Evolutionary conservation across 768 basidiomycete species (phyloP).

Genomic region (Austroboletus eburneus): DNA sequence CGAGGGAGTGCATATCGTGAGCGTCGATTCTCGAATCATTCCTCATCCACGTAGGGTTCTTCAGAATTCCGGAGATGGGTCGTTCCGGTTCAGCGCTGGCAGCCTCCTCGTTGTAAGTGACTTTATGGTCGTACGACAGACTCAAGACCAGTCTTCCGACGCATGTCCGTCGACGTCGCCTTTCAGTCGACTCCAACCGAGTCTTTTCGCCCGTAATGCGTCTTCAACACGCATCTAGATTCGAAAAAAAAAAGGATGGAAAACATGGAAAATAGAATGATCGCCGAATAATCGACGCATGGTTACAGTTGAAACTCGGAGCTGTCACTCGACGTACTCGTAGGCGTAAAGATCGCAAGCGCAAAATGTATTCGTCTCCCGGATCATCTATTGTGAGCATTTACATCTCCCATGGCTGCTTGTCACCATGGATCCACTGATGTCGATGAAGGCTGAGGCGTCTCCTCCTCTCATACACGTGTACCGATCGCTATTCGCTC

Average conservation of each 20-base stretch:
- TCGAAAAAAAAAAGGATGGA: background rate
- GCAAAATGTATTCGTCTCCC: constrained; percentile 1
- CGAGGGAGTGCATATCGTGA: too few species aligned
- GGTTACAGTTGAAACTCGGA: constrained; percentile 5
- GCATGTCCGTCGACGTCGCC: background rate
- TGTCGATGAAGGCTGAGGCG: constrained; percentile 1
- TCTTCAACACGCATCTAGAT: background rate
- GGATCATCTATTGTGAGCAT: constrained; percentile 7
- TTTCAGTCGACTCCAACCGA: background rate
- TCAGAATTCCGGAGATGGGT: background rate
- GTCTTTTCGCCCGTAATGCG: background rate
- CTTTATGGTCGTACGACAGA: too few species aligned
- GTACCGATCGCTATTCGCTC: constrained; percentile 5
- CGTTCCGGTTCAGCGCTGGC: too few species aligned
- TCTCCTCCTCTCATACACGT: constrained; percentile 9
- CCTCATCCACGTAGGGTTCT: background rate
- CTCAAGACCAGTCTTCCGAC: too few species aligned
- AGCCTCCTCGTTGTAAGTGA: too few species aligned
- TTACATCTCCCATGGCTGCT: constrained; percentile 1
- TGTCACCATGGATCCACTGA: constrained; percentile 3
- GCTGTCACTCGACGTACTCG: background rate
- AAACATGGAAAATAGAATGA: background rate
- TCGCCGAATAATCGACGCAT: constrained; percentile 11
- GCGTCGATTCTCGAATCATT: too few species aligned
- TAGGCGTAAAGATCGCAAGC: background rate